Percentiles rank a stretch among this genome's conserved stretches.
Conservation (phyloP, 352 stramenopile genomes). For the Globisporangium apiculatum region DNA sequence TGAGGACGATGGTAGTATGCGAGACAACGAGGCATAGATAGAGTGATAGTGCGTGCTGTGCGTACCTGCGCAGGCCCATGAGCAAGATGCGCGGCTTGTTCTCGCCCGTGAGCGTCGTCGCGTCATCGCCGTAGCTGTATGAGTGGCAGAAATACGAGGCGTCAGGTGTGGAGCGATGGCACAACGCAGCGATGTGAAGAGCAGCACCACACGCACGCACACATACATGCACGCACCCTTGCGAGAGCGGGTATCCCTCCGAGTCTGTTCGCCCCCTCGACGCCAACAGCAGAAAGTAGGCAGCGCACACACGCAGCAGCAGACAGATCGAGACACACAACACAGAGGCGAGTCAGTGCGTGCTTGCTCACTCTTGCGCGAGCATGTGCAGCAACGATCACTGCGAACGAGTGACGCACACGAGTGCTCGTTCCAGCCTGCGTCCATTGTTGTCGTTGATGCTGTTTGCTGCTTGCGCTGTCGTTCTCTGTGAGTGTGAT, state of each 20-base stretch:
- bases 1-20: too few relatives aligned
- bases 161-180: neutral
- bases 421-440: slow-evolving; percentile 63
- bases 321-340: neutral
- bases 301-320: neutral
- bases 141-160: neutral
- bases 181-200: neutral
- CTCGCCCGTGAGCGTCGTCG: slow-evolving; percentile 68
- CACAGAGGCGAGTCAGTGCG: too few relatives aligned
- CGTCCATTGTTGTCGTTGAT: slow-evolving; percentile 32
- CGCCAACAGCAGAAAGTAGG: slow-evolving; percentile 1
- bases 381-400: neutral
- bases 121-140: slow-evolving; percentile 61
- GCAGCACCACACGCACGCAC: neutral
- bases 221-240: slow-evolving; percentile 18
- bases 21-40: neutral
- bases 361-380: too few relatives aligned
- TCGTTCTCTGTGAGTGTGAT: neutral
- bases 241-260: slow-evolving; percentile 26
- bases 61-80: slow-evolving; percentile 92
- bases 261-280: slow-evolving; percentile 12
- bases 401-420: slow-evolving; percentile 34
- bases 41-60: neutral
- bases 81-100: slow-evolving; percentile 95
- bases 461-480: neutral